A percentile compares a stretch with the other conserved stretches of the same genome.
Evolutionary conservation across 2,329 filamentous ascomycete genomes (phyloP).

Genomic region (Cladophialophora exuberans): DNA sequence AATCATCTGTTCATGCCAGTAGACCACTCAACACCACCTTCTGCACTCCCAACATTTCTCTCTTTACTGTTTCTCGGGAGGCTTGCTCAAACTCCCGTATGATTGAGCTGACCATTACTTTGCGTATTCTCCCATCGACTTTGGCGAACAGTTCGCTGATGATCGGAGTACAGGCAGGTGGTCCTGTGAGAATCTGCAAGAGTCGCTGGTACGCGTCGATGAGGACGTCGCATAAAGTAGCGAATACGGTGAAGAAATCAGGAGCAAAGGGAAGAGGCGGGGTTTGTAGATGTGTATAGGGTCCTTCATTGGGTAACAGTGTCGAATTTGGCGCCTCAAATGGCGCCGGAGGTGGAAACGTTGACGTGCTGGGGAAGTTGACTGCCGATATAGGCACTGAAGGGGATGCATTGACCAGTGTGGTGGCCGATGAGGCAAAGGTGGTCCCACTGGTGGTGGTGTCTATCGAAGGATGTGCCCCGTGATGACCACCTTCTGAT

Average conservation of each 20-base stretch:
- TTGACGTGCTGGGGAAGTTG: slow-evolving; percentile 39
- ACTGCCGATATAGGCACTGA: slow-evolving; percentile 43
- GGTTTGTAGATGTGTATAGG: slow-evolving; percentile 83
- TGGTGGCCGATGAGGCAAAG: slow-evolving; percentile 42
- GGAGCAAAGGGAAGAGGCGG: slow-evolving; percentile 92
- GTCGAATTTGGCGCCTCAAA: slow-evolving; percentile 32
- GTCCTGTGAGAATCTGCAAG: slow-evolving; percentile 72
- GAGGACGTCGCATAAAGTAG: slow-evolving; percentile 90
- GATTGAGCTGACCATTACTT: slow-evolving; percentile 83
- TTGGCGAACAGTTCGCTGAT: slow-evolving; percentile 88
- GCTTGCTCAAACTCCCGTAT: slow-evolving; percentile 93
- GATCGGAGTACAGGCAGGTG: slow-evolving; percentile 69
- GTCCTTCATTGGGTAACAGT: slow-evolving; percentile 31
- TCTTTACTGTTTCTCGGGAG: slow-evolving; percentile 73
- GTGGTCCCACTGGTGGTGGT: slow-evolving; percentile 49
- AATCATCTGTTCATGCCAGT: slow-evolving; percentile 52
- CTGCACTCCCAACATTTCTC: slow-evolving; percentile 81
- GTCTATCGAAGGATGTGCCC: slow-evolving; percentile 39
- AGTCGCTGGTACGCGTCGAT: slow-evolving; percentile 89
- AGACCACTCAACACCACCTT: slow-evolving; percentile 88
- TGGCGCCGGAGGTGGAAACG: slow-evolving; percentile 63
- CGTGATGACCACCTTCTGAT: slow-evolving; percentile 27
- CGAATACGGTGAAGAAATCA: slow-evolving; percentile 95
- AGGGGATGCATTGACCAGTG: slow-evolving; percentile 28
- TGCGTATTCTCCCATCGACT: slow-evolving; percentile 81